Base-by-base conservation (phyloP, 768 basidiomycete genomes). In the Royoungia palumana region DNA sequence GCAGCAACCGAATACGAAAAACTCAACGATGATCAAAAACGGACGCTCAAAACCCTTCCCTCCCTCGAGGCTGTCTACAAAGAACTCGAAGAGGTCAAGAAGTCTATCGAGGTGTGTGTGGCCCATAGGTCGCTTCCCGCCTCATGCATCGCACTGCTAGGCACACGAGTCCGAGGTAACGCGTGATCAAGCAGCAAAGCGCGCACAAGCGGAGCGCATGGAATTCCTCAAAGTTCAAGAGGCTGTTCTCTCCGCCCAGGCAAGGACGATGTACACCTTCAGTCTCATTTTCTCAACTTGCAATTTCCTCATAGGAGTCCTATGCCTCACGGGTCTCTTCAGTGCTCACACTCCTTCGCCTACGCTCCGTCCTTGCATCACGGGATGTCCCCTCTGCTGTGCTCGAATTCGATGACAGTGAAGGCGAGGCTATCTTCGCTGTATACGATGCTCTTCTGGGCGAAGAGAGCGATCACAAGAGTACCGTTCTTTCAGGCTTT, bases 11-110 rank as follows among this genome's bases (percentile, higher is more conserved):
- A 83, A 22, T 66, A 76, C 4, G 82, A 83, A 46, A 85, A 86
- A 60, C 78, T 94, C 46, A 90, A 95, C 54, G 89, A 92, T 35
- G 94, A 95, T 68, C 93, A 96, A 70, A 86, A 78, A 55, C 81
- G 83, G 28, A 74, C 78, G 2, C 59, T 94, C 44, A 86, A 81
- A 55, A 83, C 79, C 16, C 80, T 95, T 37, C 79, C 92, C 10
- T 73, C 76, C 6, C 73, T 94, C 19, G 91, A 94, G 60, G 87
- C 83, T 10, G 74, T 83, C 35, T 78, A 83, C 56, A 90, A 89
- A 60, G 93, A 94, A 59, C 70, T 95, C 13, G 82, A 80, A 21
- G 93, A 94, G 49, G 79, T 93, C 37, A 87, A 86, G 67, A 92
- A 88, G 65, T 81, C 78, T 35, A 76, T 94, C 53, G 90, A 95